Evolutionary conservation across 306 rosid genomes (phyloP).

Genomic region (Sophora flavescens): DNA sequence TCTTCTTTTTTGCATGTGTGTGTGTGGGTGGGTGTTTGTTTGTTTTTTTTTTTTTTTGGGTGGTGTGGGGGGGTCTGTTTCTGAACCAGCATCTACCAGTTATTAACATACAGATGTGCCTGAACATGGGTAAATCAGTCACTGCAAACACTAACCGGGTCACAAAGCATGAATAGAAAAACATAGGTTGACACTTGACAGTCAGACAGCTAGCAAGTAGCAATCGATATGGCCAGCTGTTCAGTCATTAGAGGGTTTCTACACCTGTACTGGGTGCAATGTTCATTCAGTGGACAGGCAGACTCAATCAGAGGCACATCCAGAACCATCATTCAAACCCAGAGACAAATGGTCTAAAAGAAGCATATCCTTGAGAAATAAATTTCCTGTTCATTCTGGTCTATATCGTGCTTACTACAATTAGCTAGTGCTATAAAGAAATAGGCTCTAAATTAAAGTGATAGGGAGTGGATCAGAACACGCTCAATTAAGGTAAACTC

Average conservation of each 20-base stretch:
- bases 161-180: background rate
- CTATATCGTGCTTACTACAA: slow-evolving; percentile 1
- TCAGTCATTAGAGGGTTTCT: background rate
- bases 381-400: background rate
- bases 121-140: background rate
- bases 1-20: too few species aligned
- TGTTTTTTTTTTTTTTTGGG: too few species aligned
- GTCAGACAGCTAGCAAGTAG: slow-evolving; percentile 19
- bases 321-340: background rate
- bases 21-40: too few species aligned
- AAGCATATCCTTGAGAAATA: background rate
- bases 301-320: background rate
- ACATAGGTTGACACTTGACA: slow-evolving; percentile 9
- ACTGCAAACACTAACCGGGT: background rate
- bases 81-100: too few species aligned
- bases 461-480: too few species aligned
- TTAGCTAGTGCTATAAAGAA: slow-evolving; percentile 4
- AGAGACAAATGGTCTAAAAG: background rate
- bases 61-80: too few species aligned
- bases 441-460: background rate
- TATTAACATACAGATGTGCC: background rate
- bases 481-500: too few species aligned
- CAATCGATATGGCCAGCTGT: background rate
- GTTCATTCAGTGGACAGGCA: background rate
- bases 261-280: background rate